phyloP scores from a whole-genome alignment of 345 rosid species.

The Rhizophora apiculata region DNA sequence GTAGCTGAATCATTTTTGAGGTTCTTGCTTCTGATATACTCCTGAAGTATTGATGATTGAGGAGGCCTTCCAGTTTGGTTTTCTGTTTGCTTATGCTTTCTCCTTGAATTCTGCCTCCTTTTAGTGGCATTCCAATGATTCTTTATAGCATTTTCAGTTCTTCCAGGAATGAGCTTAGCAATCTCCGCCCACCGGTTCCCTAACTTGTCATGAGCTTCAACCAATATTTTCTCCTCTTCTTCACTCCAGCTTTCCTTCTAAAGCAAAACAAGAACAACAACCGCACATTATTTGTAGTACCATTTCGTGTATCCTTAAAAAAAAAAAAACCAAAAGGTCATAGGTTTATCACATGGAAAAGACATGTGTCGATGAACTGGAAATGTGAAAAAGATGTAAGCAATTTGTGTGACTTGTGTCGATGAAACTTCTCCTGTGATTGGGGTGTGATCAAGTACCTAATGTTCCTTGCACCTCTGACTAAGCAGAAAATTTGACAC shows the following conservation, averaged over 20 bases:
- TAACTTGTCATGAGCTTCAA: conserved; percentile 65
- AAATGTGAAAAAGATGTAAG: conserved; percentile 18
- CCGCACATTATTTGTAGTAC: not conserved
- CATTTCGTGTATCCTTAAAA: not conserved
- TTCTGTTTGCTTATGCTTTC: conserved; percentile 47
- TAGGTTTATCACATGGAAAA: conserved; percentile 28
- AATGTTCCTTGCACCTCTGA: too few relatives aligned
- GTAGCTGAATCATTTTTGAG: conserved; percentile 16
- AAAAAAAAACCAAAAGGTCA: not conserved
- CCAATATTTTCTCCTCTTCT: conserved; percentile 72
- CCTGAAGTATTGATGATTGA: conserved; percentile 68
- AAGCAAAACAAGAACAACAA: conserved; percentile 7
- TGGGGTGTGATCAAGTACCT: too few relatives aligned
- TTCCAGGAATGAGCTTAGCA: conserved; percentile 72
- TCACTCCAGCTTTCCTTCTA: conserved; percentile 95
- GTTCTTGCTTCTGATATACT: conserved; percentile 64
- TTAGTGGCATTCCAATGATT: conserved; percentile 97
- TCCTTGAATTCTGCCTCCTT: conserved; percentile 71
- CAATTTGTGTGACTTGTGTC: not conserved
- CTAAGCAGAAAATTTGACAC: too few relatives aligned
- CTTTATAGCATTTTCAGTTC: conserved; percentile 87
- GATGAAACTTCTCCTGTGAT: too few relatives aligned
- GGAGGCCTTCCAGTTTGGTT: conserved; percentile 31
- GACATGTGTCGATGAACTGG: not conserved
- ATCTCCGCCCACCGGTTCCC: conserved; percentile 98